Evolutionary conservation across 169 alveolate genomes (phyloP), one percentile per base, ranked within the genome.

Genomic region (Babesia microti): DNA sequence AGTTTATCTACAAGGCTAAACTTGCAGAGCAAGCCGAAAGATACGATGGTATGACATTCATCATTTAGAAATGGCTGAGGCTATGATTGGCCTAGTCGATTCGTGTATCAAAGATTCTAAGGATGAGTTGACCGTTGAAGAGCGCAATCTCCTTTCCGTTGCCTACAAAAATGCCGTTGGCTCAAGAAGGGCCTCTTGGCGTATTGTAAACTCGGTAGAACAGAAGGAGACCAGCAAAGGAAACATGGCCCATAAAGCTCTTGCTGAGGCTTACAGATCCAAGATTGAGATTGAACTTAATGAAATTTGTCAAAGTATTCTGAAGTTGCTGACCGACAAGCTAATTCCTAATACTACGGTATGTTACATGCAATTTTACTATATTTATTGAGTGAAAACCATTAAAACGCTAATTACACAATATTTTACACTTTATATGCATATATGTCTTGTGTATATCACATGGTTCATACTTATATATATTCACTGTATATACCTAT

Each of bases 21-120:
- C 89, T 97, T 48, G 99, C 99, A 11, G 99, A 97, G 83, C 98
- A 97, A 81, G 96, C 99, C 27, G 99, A 95, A 78, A 92, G 99
- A 75, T 97, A 91, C 76, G 98, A 95, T 60, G 99, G 95, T 68
- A 93, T 83, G 97, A 6, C 63, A 47, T 21, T 0, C 7, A 27
- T 3, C 32, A 33, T 35, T 23, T 35, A 74, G 84, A 74, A 61
- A 74, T 74, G 84, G 84, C 84, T 21, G 79, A 74, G 9, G 84
- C 84, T 5, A 74, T 74, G 84, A 74, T 69, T 39, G 41, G 80
- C 11, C 41, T 74, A 33, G 84, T 74, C 29, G 84, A 74, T 32
- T 58, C 76, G 17, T 74, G 84, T 58, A 69, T 74, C 7, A 58
- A 53, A 33, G 78, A 59, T 28, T 55, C 44, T 37, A 73, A 66